A percentile compares a stretch with the other conserved stretches of the same genome.
Evolutionary conservation across 345 rosid species (phyloP).

Genomic region (Euclidium syriacum): DNA sequence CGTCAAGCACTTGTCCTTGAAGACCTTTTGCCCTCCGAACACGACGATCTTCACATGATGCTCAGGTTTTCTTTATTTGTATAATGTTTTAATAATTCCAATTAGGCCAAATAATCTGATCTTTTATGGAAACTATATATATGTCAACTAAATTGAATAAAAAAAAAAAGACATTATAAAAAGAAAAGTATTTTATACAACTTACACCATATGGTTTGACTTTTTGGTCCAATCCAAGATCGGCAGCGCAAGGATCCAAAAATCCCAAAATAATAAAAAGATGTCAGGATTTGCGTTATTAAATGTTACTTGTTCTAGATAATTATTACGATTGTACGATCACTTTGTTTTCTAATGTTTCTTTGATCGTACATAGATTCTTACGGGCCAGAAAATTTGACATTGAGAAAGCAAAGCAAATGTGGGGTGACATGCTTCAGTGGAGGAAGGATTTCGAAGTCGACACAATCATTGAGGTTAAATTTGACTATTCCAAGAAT

Average conservation of each 20-base stretch:
- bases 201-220: neutral
- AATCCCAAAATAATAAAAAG: neutral
- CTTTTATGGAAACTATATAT: neutral
- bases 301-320: neutral
- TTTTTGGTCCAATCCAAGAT: slow-evolving; percentile 7
- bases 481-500: neutral
- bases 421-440: slow-evolving; percentile 97
- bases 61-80: slow-evolving; percentile 46
- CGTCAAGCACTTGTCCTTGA: slow-evolving; percentile 64
- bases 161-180: too few relatives aligned
- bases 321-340: neutral
- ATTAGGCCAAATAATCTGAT: neutral
- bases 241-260: neutral
- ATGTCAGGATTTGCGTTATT: neutral
- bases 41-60: slow-evolving; percentile 80
- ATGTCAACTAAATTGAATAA: slow-evolving; percentile 2
- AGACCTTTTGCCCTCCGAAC: slow-evolving; percentile 58
- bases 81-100: neutral
- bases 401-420: slow-evolving; percentile 83
- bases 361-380: slow-evolving; percentile 40
- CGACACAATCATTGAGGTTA: slow-evolving; percentile 80
- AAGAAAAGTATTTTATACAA: neutral
- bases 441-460: slow-evolving; percentile 89
- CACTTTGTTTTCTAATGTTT: neutral
- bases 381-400: slow-evolving; percentile 94